Percentiles rank a stretch among this genome's conserved stretches.
These are phyloP conservation scores for Russula vinacea DNA, from an alignment of 768 basidiomycete genomes.

Conservation along the genomic window DNA sequence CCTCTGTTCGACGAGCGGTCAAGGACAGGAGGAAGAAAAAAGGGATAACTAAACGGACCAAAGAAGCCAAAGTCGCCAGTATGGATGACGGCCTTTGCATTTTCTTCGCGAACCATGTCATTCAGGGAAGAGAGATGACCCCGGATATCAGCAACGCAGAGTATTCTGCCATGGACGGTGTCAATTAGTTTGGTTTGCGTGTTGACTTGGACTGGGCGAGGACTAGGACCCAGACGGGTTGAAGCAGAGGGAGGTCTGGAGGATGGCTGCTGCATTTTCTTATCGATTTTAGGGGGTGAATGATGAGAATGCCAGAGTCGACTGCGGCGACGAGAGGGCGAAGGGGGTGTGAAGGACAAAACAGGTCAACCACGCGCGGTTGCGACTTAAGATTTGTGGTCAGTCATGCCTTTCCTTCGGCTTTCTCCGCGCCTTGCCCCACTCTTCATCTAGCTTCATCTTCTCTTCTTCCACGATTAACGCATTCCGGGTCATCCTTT, in stretches of 20 bases:
- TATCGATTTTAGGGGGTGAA: not conserved
- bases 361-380: not conserved
- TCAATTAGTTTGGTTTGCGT: slow-evolving; percentile 79
- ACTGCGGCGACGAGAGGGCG: slow-evolving; percentile 3
- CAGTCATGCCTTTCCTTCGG: slow-evolving; percentile 5
- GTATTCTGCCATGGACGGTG: slow-evolving; percentile 76
- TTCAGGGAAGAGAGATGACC: slow-evolving; percentile 87
- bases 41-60: slow-evolving; percentile 43
- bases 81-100: slow-evolving; percentile 91
- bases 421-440: not conserved
- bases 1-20: slow-evolving; percentile 47
- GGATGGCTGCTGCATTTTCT: slow-evolving; percentile 48
- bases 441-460: not conserved
- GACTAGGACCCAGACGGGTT: slow-evolving; percentile 55
- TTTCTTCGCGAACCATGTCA: slow-evolving; percentile 81
- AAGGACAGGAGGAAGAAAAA: slow-evolving; percentile 11
- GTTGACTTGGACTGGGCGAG: slow-evolving; percentile 57
- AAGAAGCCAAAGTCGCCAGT: slow-evolving; percentile 99
- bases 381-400: not conserved
- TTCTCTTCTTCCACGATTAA: too few species aligned
- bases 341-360: not conserved
- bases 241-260: slow-evolving; percentile 61
- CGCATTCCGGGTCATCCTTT: not conserved
- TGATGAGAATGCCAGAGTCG: not conserved
- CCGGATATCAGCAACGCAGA: slow-evolving; percentile 93